Conservation (phyloP, 495 filamentous ascomycete genomes). For the Penicillium desertorum region DNA sequence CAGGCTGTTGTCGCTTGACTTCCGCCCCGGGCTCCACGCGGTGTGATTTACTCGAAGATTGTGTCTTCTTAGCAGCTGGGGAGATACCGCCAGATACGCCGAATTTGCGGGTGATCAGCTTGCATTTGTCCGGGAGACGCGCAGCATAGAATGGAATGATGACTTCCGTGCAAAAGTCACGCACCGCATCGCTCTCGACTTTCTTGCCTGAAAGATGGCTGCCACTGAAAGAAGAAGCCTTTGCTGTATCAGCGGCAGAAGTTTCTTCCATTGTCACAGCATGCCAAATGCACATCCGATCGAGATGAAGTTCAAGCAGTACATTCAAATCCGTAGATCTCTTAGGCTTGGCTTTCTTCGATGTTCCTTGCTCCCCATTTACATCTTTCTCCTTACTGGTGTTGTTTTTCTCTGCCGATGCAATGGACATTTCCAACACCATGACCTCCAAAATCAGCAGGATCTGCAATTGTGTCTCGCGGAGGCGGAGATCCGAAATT, state of each 20-base stretch:
- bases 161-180: constrained; percentile 88
- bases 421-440: constrained; percentile 56
- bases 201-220: constrained; percentile 44
- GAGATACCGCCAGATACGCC: constrained; percentile 71
- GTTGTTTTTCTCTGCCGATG: constrained; percentile 35
- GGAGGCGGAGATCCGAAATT: constrained; percentile 63
- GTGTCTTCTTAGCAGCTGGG: constrained; percentile 42
- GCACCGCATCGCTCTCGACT: constrained; percentile 56
- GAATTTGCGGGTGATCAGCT: constrained; percentile 78
- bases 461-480: constrained; percentile 87
- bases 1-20: constrained; percentile 47
- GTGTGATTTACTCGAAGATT: constrained; percentile 28
- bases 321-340: constrained; percentile 57
- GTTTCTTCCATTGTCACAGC: constrained; percentile 61
- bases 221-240: constrained; percentile 30
- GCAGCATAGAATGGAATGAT: constrained; percentile 90
- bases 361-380: constrained; percentile 41
- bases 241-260: constrained; percentile 29
- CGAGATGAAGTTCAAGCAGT: constrained; percentile 80
- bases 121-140: constrained; percentile 77
- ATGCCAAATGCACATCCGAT: constrained; percentile 95
- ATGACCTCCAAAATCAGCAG: constrained; percentile 87
- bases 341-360: constrained; percentile 46
- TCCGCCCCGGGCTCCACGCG: constrained; percentile 56
- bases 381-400: constrained; percentile 24